Evolutionary conservation across 2,329 filamentous ascomycete species (phyloP).

Genomic region (Penicillium sp.): DNA sequence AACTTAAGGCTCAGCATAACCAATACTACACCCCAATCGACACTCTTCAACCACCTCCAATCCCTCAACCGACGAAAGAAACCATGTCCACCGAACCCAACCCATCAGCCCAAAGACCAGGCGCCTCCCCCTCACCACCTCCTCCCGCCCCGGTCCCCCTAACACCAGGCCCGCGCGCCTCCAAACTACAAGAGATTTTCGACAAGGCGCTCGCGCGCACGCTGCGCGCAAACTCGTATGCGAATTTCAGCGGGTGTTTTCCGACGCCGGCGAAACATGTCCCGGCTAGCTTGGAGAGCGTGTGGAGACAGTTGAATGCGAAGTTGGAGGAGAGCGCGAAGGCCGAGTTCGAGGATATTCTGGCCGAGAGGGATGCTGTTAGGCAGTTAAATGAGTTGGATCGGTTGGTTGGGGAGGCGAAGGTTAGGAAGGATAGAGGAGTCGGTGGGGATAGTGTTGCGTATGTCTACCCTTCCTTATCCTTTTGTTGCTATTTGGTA

Average conservation of each 20-base stretch:
- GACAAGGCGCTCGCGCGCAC: slow-evolving; percentile 51
- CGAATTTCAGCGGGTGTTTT: slow-evolving; percentile 56
- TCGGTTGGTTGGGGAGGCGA: slow-evolving; percentile 51
- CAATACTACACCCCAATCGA: no score
- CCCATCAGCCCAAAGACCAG: slow-evolving; percentile 9
- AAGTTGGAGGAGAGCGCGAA: slow-evolving; percentile 51
- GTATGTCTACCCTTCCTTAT: no score
- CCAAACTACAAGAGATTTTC: slow-evolving; percentile 54
- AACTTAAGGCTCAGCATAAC: no score
- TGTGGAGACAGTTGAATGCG: slow-evolving; percentile 52
- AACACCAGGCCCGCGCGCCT: slow-evolving; percentile 52
- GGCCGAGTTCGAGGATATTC: slow-evolving; percentile 54
- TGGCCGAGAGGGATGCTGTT: slow-evolving; percentile 50
- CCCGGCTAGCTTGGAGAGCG: slow-evolving; percentile 47
- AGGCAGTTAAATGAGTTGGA: slow-evolving; percentile 54
- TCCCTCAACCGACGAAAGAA: slow-evolving; percentile 3
- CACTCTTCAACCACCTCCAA: no score
- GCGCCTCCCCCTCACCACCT: slow-evolving; percentile 44
- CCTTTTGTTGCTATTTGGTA: slow-evolving; percentile 26
- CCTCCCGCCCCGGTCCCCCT: slow-evolving; percentile 46
- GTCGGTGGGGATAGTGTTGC: slow-evolving; percentile 40
- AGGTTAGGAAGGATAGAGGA: slow-evolving; percentile 42
- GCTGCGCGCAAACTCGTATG: slow-evolving; percentile 51
- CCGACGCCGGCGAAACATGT: slow-evolving; percentile 53
- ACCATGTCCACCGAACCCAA: slow-evolving; percentile 20